phyloP scores from a whole-genome alignment of 179 eudicot genomes.

The Vitellaria paradoxa region DNA sequence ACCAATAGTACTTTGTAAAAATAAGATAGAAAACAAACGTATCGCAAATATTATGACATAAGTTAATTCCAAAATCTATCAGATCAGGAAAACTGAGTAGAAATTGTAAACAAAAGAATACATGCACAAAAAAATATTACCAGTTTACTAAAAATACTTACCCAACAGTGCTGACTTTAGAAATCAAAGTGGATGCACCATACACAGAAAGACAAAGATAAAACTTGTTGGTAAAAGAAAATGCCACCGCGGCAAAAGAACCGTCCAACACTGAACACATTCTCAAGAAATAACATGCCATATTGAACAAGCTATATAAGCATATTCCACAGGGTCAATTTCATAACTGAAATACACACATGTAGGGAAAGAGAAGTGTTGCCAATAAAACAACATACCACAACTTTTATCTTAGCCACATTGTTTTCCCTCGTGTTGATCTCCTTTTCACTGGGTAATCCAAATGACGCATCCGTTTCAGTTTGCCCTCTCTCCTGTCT shows the following conservation, averaged over 20 bases:
- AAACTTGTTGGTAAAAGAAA: not conserved
- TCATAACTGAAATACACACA: not conserved
- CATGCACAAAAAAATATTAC: not conserved
- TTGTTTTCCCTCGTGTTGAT: slow-evolving; percentile 67
- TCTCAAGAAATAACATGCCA: not conserved
- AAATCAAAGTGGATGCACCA: no score
- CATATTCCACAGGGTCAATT: not conserved
- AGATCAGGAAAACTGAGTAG: no score
- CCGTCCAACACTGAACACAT: not conserved
- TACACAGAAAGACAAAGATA: no score
- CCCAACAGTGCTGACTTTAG: not conserved
- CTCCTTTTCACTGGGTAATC: slow-evolving; percentile 56
- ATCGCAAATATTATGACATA: no score
- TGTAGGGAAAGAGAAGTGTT: not conserved
- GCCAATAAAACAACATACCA: slow-evolving; percentile 47
- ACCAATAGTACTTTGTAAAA: no score
- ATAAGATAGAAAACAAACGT: no score
- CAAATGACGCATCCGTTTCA: slow-evolving; percentile 53
- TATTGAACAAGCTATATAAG: not conserved
- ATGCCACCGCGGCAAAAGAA: not conserved
- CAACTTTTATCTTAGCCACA: slow-evolving; percentile 96
- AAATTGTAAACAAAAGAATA: no score
- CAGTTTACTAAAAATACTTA: not conserved
- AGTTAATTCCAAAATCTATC: no score
- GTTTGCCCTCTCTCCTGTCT: slow-evolving; percentile 49